Percentiles rank a stretch among this genome's conserved stretches.
These are phyloP conservation scores for Danielozyma ontarioensis DNA, from an alignment of 805 yeast species.

Conservation along the genomic window DNA sequence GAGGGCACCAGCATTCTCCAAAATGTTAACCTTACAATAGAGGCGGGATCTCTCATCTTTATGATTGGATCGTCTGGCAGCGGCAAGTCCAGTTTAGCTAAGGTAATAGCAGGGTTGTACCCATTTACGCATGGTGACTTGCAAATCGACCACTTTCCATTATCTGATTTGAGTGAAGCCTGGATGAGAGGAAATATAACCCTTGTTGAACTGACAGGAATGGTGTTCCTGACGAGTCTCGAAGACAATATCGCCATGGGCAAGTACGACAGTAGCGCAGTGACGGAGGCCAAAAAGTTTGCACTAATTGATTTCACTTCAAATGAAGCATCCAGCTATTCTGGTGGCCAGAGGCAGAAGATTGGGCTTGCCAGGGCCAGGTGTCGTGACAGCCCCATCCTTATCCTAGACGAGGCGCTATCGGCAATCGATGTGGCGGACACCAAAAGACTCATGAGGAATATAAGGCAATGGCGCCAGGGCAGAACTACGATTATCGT, in stretches of 20 bases:
- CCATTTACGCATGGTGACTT: slow-evolving; percentile 49
- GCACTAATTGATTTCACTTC: not conserved
- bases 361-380: slow-evolving; percentile 81
- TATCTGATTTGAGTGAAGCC: slow-evolving; percentile 34
- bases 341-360: slow-evolving; percentile 92
- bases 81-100: slow-evolving; percentile 83
- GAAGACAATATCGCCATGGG: slow-evolving; percentile 61
- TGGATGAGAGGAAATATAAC: slow-evolving; percentile 65
- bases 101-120: slow-evolving; percentile 60
- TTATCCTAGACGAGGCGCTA: slow-evolving; percentile 81
- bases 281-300: not conserved
- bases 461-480: slow-evolving; percentile 54
- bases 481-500: slow-evolving; percentile 74
- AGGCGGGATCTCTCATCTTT: slow-evolving; percentile 55
- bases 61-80: slow-evolving; percentile 88
- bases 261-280: not conserved
- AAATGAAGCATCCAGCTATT: slow-evolving; percentile 37
- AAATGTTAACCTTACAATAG: slow-evolving; percentile 60
- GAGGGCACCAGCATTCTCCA: slow-evolving; percentile 39
- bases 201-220: slow-evolving; percentile 67
- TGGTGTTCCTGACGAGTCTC: slow-evolving; percentile 60
- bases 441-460: slow-evolving; percentile 41
- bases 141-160: slow-evolving; percentile 47
- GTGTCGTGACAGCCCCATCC: slow-evolving; percentile 64
- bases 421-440: slow-evolving; percentile 68